Conservation (phyloP, 1,284 basidiomycete species). For the Peniophora sp. region DNA sequence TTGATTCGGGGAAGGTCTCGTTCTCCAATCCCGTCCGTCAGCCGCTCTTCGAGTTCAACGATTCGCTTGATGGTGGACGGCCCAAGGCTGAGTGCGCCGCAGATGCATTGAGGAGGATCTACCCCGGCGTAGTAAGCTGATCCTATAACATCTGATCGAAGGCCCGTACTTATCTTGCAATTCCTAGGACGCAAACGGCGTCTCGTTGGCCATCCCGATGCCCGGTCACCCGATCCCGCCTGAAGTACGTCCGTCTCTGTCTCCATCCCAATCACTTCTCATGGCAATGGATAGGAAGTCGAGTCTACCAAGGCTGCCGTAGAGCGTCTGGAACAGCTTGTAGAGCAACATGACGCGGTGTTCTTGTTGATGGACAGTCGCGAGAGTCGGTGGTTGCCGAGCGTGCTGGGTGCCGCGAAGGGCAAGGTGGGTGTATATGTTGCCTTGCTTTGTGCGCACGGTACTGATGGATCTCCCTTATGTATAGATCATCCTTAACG, state of each 20-base stretch:
- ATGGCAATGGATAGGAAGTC: slow-evolving; percentile 13
- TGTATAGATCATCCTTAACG: slow-evolving; percentile 82
- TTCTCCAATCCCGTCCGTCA: slow-evolving; percentile 97
- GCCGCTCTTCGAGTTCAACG: slow-evolving; percentile 91
- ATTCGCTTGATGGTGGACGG: slow-evolving; percentile 90
- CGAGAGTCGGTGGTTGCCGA: slow-evolving; percentile 94
- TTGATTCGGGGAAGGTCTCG: slow-evolving; percentile 87
- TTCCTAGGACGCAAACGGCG: slow-evolving; percentile 69
- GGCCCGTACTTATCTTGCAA: neutral
- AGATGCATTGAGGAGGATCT: slow-evolving; percentile 79
- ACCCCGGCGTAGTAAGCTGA: slow-evolving; percentile 78
- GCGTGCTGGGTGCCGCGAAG: slow-evolving; percentile 77
- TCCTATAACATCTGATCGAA: neutral
- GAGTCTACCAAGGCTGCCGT: slow-evolving; percentile 64
- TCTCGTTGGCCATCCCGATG: slow-evolving; percentile 87
- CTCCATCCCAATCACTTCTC: no score
- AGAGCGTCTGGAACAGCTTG: slow-evolving; percentile 62
- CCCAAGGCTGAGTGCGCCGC: slow-evolving; percentile 93
- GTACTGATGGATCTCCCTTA: neutral
- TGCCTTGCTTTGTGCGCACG: neutral
- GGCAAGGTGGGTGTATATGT: slow-evolving; percentile 57
- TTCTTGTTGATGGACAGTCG: slow-evolving; percentile 98
- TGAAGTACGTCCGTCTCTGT: no score
- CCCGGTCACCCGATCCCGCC: slow-evolving; percentile 87
- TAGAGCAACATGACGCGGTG: slow-evolving; percentile 82